Evolutionary conservation across 2,329 filamentous ascomycete genomes (phyloP).

Genomic region (Diatrype stigma): DNA sequence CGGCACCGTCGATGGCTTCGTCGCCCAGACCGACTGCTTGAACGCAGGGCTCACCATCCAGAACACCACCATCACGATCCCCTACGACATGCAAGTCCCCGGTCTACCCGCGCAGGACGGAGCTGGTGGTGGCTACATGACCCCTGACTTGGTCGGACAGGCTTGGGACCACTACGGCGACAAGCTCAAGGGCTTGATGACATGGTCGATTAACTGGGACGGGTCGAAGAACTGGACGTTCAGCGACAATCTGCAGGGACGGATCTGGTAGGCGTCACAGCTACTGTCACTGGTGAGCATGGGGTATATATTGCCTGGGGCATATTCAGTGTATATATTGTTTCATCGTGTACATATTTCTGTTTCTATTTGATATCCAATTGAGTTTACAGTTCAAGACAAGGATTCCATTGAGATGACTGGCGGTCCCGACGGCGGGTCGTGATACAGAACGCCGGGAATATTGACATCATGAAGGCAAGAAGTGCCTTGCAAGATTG

Average conservation of each 20-base stretch:
- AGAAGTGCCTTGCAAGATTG: too few species aligned
- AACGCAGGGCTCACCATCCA: slow-evolving; percentile 28
- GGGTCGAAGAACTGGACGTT: slow-evolving; percentile 31
- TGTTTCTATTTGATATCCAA: too few species aligned
- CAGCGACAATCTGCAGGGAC: slow-evolving; percentile 25
- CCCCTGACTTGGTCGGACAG: slow-evolving; percentile 22
- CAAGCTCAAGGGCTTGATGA: slow-evolving; percentile 31
- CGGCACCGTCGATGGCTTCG: slow-evolving; percentile 28
- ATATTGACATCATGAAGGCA: too few species aligned
- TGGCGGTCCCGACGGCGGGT: too few species aligned
- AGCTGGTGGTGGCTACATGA: slow-evolving; percentile 30
- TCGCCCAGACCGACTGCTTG: slow-evolving; percentile 32
- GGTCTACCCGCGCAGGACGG: slow-evolving; percentile 32
- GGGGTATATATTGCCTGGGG: too few species aligned
- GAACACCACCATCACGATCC: slow-evolving; percentile 28
- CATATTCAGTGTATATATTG: too few species aligned
- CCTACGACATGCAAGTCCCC: slow-evolving; percentile 31
- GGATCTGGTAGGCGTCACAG: slow-evolving; percentile 7
- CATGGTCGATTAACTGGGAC: slow-evolving; percentile 35
- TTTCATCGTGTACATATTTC: too few species aligned
- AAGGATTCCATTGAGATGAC: too few species aligned
- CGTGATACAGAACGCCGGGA: too few species aligned
- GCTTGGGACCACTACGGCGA: slow-evolving; percentile 29
- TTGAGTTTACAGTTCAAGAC: too few species aligned
- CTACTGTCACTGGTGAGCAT: too few species aligned